These are phyloP conservation scores for Ganoderma leucocontextum DNA, from an alignment of 1,284 basidiomycete species.

Conservation along the genomic window DNA sequence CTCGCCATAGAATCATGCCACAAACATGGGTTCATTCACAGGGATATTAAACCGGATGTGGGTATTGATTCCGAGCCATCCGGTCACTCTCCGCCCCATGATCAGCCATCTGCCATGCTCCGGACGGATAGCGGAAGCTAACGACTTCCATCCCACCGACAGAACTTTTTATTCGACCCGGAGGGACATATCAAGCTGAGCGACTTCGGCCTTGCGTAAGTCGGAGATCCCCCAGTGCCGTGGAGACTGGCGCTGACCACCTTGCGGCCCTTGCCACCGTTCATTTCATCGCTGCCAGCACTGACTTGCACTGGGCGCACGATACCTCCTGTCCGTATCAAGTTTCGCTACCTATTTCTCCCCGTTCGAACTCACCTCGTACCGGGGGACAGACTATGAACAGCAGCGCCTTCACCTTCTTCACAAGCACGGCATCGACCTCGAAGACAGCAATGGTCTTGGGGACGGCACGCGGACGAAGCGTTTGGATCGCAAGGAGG, in stretches of 20 bases:
- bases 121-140: slow-evolving; percentile 33
- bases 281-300: slow-evolving; percentile 51
- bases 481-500: slow-evolving; percentile 79
- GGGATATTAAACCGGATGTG: slow-evolving; percentile 96
- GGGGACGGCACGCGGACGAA: slow-evolving; percentile 73
- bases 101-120: slow-evolving; percentile 20
- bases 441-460: slow-evolving; percentile 78
- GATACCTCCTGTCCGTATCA: slow-evolving; percentile 82
- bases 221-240: slow-evolving; percentile 35
- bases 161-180: slow-evolving; percentile 96
- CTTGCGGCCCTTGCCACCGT: slow-evolving; percentile 21
- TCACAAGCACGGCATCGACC: slow-evolving; percentile 93
- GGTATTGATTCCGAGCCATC: slow-evolving; percentile 43
- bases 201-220: slow-evolving; percentile 95
- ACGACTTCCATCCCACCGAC: slow-evolving; percentile 42
- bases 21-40: slow-evolving; percentile 94
- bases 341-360: slow-evolving; percentile 24
- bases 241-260: slow-evolving; percentile 16
- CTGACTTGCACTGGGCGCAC: slow-evolving; percentile 91
- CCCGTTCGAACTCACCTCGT: slow-evolving; percentile 23
- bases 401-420: slow-evolving; percentile 90
- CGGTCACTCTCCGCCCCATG: slow-evolving; percentile 29
- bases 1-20: slow-evolving; percentile 96
- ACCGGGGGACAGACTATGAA: slow-evolving; percentile 79
- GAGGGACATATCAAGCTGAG: slow-evolving; percentile 94